These are phyloP conservation scores for Melampsora americana DNA, from an alignment of 1,284 basidiomycete genomes.

Conservation along the genomic window DNA sequence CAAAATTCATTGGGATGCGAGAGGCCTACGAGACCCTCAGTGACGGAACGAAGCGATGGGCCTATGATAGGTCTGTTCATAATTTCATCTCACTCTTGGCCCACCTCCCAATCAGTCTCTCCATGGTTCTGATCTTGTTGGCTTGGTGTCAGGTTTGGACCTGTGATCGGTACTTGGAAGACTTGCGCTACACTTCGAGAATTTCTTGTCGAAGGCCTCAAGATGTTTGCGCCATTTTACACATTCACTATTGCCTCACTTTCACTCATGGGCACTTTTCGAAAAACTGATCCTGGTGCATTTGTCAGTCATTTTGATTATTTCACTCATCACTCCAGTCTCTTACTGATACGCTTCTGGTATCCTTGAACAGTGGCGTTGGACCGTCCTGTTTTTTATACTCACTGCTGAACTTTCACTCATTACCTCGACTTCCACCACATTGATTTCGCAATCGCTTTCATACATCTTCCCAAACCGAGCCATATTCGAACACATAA, in stretches of 20 bases:
- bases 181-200: slow-evolving; percentile 32
- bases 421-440: slow-evolving; percentile 22
- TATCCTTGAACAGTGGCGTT: slow-evolving; percentile 24
- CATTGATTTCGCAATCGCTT: not conserved
- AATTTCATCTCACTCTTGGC: not conserved
- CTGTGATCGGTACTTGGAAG: slow-evolving; percentile 17
- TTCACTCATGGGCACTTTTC: slow-evolving; percentile 7
- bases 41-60: slow-evolving; percentile 32
- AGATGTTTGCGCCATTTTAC: slow-evolving; percentile 17
- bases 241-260: slow-evolving; percentile 20
- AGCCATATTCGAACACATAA: slow-evolving; percentile 33
- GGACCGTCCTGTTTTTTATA: slow-evolving; percentile 16
- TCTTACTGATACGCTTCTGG: not conserved
- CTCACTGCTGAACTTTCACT: slow-evolving; percentile 11
- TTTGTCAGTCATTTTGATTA: slow-evolving; percentile 19
- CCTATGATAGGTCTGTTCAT: slow-evolving; percentile 33
- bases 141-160: slow-evolving; percentile 21
- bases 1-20: slow-evolving; percentile 35
- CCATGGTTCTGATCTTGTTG: not conserved
- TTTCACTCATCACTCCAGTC: not conserved
- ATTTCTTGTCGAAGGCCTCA: slow-evolving; percentile 22
- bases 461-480: slow-evolving; percentile 35
- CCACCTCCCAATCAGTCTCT: not conserved
- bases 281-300: slow-evolving; percentile 23
- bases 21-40: slow-evolving; percentile 34